Evolutionary conservation across 164 flowering plant genomes (phyloP), one percentile per base, ranked within the genome.

Genomic region (Piper betle): DNA sequence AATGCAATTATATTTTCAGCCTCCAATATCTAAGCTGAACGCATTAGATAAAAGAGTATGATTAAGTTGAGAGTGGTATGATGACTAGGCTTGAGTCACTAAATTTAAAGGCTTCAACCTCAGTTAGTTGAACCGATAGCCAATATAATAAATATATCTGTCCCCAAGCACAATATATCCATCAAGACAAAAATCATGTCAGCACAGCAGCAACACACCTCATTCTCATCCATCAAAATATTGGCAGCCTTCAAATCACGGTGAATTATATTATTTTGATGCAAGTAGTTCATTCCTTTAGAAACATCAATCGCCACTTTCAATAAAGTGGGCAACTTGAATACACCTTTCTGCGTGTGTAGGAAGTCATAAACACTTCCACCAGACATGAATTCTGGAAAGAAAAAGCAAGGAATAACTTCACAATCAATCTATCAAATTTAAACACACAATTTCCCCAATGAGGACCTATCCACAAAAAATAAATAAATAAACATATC

Each of bases 181-280:
- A 46, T 0, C 15, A 6, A 46, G 50, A 10, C 15, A 46, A 46
- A 42, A 46, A 46, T 46, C 50, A 46, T 2, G 10, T 12, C 50
- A 46, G 50, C 7, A 46, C 15, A 46, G 15, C 15, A 9, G 20
- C 40, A 37, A 4, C 87, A 79, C 78, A 94, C 99, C 70, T 82
- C 88, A 64, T 94, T 82, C 76, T 94, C 99, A 81, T 94, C 96
- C 99, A 94, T 91, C 56, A 94, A 78, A 72, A 94, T 91, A 81
- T 94, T 94, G 58, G 96, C 97, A 64, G 97, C 87, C 74, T 94
- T 94, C 64, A 94, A 70, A 70, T 94, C 99, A 75, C 99, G 81
- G 78, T 93, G 99, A 57, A 93, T 82, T 67, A 93, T 90, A 63
- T 86, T 93, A 70, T 93, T 90, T 72, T 88, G 96, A 71, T 93